Conservation (phyloP, 352 stramenopile species). For the Thraustochytrium striatum region DNA sequence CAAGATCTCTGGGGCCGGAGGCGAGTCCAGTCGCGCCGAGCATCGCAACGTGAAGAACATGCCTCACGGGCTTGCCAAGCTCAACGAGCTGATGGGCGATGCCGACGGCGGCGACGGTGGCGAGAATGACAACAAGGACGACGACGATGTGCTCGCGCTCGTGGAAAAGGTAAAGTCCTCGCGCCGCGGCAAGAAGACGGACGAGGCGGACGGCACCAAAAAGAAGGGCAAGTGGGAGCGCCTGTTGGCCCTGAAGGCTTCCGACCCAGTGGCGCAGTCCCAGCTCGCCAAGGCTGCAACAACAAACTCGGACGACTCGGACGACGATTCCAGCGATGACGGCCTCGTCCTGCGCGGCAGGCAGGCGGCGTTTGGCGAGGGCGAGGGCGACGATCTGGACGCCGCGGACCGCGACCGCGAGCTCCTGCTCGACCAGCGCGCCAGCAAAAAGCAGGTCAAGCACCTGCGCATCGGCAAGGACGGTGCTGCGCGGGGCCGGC, state of each 20-base stretch:
- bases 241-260: conserved; percentile 25
- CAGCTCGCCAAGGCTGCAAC: too few relatives aligned
- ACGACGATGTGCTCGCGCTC: conserved; percentile 4
- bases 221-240: conserved; percentile 44
- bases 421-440: not conserved
- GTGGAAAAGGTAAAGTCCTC: not conserved
- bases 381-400: not conserved
- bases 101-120: conserved; percentile 56
- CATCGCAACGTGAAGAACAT: conserved; percentile 87
- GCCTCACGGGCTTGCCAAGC: conserved; percentile 89
- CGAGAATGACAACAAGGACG: conserved; percentile 46
- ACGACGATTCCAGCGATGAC: conserved; percentile 30
- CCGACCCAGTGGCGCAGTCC: conserved; percentile 7
- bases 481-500: not conserved
- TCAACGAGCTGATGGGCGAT: conserved; percentile 95
- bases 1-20: conserved; percentile 63
- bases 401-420: not conserved
- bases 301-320: conserved; percentile 29
- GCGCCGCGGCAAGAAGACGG: not conserved
- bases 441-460: conserved; percentile 1
- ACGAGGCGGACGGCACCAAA: not conserved
- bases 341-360: not conserved
- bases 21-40: conserved; percentile 10
- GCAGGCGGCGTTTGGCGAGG: not conserved
- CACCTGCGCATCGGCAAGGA: not conserved